phyloP scores from a whole-genome alignment of 2,329 filamentous ascomycete species.

The Fusarium dimerum region DNA sequence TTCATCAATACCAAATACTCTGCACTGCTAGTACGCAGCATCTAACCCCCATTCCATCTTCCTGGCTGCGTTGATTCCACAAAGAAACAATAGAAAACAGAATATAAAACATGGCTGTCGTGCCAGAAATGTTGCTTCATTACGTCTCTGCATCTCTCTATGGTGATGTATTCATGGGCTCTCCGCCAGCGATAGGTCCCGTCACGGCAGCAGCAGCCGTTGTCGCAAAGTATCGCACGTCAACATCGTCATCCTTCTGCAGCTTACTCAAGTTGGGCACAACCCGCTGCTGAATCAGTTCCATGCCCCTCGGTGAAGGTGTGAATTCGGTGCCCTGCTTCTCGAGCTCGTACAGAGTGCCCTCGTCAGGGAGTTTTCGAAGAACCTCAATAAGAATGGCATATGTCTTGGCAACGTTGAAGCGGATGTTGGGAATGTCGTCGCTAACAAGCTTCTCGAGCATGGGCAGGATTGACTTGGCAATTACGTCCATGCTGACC shows the following conservation, averaged over 20 bases:
- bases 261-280: slow-evolving; percentile 91
- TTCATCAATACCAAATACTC: not conserved
- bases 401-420: slow-evolving; percentile 99
- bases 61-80: slow-evolving; percentile 15
- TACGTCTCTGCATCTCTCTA: slow-evolving; percentile 51
- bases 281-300: slow-evolving; percentile 83
- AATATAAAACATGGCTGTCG: slow-evolving; percentile 22
- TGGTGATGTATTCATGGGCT: slow-evolving; percentile 67
- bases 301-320: slow-evolving; percentile 71
- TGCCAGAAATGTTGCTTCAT: slow-evolving; percentile 56
- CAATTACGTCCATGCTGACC: slow-evolving; percentile 90
- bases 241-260: slow-evolving; percentile 95
- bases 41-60: slow-evolving; percentile 15
- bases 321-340: slow-evolving; percentile 66
- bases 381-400: slow-evolving; percentile 86
- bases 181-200: slow-evolving; percentile 48
- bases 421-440: slow-evolving; percentile 97
- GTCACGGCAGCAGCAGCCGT: slow-evolving; percentile 70
- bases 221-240: slow-evolving; percentile 96
- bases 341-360: slow-evolving; percentile 82
- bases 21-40: slow-evolving; percentile 28
- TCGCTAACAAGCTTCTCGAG: slow-evolving; percentile 91
- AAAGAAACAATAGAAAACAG: slow-evolving; percentile 7
- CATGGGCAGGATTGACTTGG: slow-evolving; percentile 91
- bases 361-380: slow-evolving; percentile 84